Evolutionary conservation across 352 stramenopile species (phyloP), one percentile per base, ranked within the genome.

Genomic region (Sclerospora graminicola): DNA sequence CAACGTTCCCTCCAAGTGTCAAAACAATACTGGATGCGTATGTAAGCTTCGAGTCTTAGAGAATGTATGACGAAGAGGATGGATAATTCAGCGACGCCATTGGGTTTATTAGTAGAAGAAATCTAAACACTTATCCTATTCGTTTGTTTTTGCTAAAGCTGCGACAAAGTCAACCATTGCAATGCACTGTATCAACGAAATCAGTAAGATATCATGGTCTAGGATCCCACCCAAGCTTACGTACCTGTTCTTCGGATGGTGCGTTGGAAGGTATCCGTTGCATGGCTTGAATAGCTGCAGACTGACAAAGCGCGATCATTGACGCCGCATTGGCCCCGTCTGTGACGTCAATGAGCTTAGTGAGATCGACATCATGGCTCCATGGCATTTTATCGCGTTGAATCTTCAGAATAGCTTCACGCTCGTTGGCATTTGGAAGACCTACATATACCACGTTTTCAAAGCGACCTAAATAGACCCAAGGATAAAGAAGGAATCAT

Each of bases 391-490:
- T 80, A 7, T 38, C 29, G 29, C 51, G 45, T 42, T 88, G 76
- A 27, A 87, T 68, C 23, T 78, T 46, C 8, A 93, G 45, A 28
- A 93, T 91, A 21, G 74, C 57, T 16, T 46, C 51, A 8, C 81
- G 66, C 50, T 88, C 79, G 20, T 54, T 60, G 0, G 31, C 26
- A 14, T 63, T 69, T 0, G 81, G 81, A 1, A 90, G 32, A 0
- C 77, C 79, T 20, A 91, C 79, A 41, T 82, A 81, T 13, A 89
- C 56, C 14, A 89, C 63, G 44, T 93, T 88, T 42, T 91, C 81
- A 44, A 91, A 93, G 1, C 79, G 75, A 47, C 78, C 75, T 87
- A 27, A 8, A 49, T 7, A 37, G 27, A 36, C 8, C 27, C 8
- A 30, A 49, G 10, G 9, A 19, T 30, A 20, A 36, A 27, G 8